Percentiles rank a stretch among this genome's conserved stretches.
Evolutionary conservation across 192 early-diverging fungal genomes (phyloP).

Genomic region (Dissophora ornata): DNA sequence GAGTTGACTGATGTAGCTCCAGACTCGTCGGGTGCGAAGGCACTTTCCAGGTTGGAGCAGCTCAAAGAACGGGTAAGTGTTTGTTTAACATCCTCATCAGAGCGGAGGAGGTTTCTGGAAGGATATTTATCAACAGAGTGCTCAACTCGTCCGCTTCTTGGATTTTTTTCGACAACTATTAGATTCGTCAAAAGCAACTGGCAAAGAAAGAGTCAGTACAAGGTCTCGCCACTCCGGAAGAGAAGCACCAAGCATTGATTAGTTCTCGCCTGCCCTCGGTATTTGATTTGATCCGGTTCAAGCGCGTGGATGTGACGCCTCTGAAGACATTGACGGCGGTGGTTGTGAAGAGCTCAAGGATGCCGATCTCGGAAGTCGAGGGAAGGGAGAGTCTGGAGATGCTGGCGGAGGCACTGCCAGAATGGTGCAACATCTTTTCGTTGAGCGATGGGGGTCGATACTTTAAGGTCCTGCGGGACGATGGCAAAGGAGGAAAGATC

Average conservation of each 20-base stretch:
- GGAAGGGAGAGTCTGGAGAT: slow-evolving; percentile 39
- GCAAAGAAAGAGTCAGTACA: slow-evolving; percentile 10
- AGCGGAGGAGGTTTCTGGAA: no score
- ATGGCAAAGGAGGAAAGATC: slow-evolving; percentile 19
- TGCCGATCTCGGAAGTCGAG: slow-evolving; percentile 38
- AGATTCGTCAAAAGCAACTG: slow-evolving; percentile 41
- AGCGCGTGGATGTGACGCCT: slow-evolving; percentile 37
- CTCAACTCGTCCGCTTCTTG: background rate
- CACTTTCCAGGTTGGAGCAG: slow-evolving; percentile 26
- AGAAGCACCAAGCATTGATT: slow-evolving; percentile 22
- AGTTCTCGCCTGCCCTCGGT: slow-evolving; percentile 24
- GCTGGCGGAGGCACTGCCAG: slow-evolving; percentile 31
- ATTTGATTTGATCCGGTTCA: slow-evolving; percentile 49
- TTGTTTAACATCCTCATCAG: background rate
- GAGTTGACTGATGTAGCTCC: slow-evolving; percentile 1
- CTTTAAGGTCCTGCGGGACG: slow-evolving; percentile 33
- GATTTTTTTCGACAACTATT: background rate
- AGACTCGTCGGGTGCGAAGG: background rate
- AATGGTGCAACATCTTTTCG: slow-evolving; percentile 40
- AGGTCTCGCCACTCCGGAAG: slow-evolving; percentile 17
- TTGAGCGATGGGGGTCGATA: slow-evolving; percentile 18
- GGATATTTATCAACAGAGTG: no score
- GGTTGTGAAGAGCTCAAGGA: slow-evolving; percentile 36
- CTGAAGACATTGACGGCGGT: slow-evolving; percentile 20
- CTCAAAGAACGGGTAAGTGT: slow-evolving; percentile 38